Evolutionary conservation across 805 yeast genomes (phyloP).

Genomic region (Ogataea sp.): DNA sequence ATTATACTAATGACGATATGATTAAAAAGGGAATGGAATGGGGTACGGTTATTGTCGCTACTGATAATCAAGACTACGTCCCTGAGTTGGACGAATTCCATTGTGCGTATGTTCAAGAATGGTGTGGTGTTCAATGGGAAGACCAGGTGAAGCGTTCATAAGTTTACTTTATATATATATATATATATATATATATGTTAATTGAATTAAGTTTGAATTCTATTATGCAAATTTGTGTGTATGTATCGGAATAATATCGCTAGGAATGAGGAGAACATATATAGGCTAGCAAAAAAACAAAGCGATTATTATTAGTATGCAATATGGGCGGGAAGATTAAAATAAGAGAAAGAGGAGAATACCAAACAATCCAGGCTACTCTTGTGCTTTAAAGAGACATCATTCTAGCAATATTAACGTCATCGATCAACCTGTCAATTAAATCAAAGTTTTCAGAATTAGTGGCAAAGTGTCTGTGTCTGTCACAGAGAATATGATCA

Average conservation of each 20-base stretch:
- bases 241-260: too few relatives aligned
- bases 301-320: too few relatives aligned
- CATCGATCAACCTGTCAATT: constrained; percentile 63
- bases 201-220: too few relatives aligned
- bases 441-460: constrained; percentile 64
- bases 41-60: constrained; percentile 87
- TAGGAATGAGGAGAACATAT: too few relatives aligned
- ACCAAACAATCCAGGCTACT: too few relatives aligned
- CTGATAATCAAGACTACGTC: constrained; percentile 31
- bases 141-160: constrained; percentile 16
- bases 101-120: constrained; percentile 42
- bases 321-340: too few relatives aligned
- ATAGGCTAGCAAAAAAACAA: too few relatives aligned
- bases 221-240: too few relatives aligned
- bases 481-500: constrained; percentile 59
- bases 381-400: constrained; percentile 12
- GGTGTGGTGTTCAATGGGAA: constrained; percentile 22
- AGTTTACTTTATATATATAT: too few relatives aligned
- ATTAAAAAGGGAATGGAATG: constrained; percentile 86
- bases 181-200: too few relatives aligned
- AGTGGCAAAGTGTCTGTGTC: constrained; percentile 74
- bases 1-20: constrained; percentile 22
- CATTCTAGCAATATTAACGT: constrained; percentile 23
- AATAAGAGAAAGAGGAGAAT: too few relatives aligned
- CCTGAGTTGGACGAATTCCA: constrained; percentile 42